Percentiles rank a stretch among this genome's conserved stretches.
Evolutionary conservation across 345 rosid species (phyloP).

Genomic region (Arabidopsis suecica): DNA sequence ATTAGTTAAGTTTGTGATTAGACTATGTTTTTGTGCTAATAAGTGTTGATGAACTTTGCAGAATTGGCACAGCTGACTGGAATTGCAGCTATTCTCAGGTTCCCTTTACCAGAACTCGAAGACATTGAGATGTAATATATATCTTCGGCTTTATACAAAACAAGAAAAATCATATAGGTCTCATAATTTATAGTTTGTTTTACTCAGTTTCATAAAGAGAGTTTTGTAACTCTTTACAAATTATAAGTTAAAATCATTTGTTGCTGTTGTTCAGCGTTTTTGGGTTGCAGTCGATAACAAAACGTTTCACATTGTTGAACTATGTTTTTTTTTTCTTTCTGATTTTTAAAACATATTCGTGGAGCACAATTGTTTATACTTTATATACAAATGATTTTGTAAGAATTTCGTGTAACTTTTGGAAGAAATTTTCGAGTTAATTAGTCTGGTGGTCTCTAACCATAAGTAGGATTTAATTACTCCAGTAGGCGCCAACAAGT

Average conservation of each 20-base stretch:
- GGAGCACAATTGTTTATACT: no score
- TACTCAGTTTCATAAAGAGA: neutral
- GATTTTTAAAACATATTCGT: neutral
- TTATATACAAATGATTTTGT: no score
- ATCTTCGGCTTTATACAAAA: neutral
- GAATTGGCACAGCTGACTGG: slow-evolving; percentile 88
- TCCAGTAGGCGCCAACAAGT: no score
- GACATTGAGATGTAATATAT: slow-evolving; percentile 88
- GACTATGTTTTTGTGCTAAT: neutral
- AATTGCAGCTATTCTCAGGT: slow-evolving; percentile 91
- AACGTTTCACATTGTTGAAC: neutral
- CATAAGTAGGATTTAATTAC: no score
- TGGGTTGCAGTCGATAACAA: slow-evolving; percentile 3
- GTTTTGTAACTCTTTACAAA: neutral
- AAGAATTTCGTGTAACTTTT: no score
- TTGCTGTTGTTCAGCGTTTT: neutral
- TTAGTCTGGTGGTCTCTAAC: no score
- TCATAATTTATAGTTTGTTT: neutral
- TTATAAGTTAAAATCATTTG: neutral
- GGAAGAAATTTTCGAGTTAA: no score
- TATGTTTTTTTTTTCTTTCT: neutral
- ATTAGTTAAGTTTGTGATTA: neutral
- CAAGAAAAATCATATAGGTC: slow-evolving; percentile 6
- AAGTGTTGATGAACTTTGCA: slow-evolving; percentile 43
- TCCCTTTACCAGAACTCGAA: slow-evolving; percentile 94